Evolutionary conservation across 2,329 filamentous ascomycete species (phyloP), one percentile per base, ranked within the genome.

Genomic region (Fusarium nematophilum): DNA sequence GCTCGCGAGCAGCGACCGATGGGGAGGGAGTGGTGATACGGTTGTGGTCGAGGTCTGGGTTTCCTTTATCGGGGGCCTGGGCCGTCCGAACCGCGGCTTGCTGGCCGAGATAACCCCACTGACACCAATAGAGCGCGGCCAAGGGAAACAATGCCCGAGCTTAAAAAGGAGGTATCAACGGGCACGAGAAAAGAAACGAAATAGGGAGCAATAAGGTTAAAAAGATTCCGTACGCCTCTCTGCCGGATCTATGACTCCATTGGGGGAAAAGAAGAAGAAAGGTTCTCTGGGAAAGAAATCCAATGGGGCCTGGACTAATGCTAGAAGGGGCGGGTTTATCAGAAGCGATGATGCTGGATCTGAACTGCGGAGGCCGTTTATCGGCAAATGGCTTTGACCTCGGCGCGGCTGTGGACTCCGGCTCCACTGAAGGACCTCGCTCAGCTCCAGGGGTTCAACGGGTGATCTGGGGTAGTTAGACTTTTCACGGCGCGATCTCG

Each of bases 81-180:
- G 53, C 66, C 66, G 66, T 66, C 62, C 56, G 66, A 62, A 63
- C 62, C 66, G 62, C 66, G 66, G 66, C 62, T 69, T 68, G 62
- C 40, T 69, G 66, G 52, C 64, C 64, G 64, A 69, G 64, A 64
- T 58, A 56, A 64, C 66, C 66, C 66, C 66, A 66, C 62, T 60
- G 50, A 56, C 26, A 36, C 38, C 18, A 26, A 11, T 43, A 50
- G 21, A 26, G 37, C 13, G 58, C 25, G 49, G 38, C 39, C 45
- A 46, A 48, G 48, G 38, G 52, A 47, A 39, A 52, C 36, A 47
- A 44, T 10, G 31, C 34, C 29, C 45, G 47, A 44, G 18, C 29
- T 37, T 15, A 33, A 37, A 18, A 47, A 6, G 33, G 39, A 15
- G 18, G 6, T 33, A 46, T 56, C 38, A 42, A 36, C 34, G n/a